Conservation (phyloP, 345 rosid species). For the Syzygium aromaticum region DNA sequence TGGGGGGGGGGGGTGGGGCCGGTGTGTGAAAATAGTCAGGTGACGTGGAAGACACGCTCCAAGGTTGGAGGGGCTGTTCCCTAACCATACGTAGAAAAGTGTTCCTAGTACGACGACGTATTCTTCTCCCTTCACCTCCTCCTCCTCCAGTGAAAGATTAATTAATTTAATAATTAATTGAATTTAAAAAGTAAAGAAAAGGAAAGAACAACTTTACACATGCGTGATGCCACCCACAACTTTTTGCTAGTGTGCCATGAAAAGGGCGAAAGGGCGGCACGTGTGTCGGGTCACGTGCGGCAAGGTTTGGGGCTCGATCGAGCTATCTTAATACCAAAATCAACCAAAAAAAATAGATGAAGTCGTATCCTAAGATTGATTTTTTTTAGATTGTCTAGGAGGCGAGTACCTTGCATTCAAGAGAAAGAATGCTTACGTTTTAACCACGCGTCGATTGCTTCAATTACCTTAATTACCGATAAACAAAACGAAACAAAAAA, state of each 20-base stretch:
- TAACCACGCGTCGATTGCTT: background rate
- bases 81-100: background rate
- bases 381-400: background rate
- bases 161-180: background rate
- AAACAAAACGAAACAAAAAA: no score
- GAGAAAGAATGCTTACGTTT: background rate
- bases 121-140: background rate
- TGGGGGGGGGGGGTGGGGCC: accelerated
- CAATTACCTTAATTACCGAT: background rate
- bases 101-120: background rate
- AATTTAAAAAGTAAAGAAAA: background rate
- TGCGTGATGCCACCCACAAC: background rate
- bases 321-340: background rate
- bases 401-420: background rate
- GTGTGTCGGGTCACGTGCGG: background rate
- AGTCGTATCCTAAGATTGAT: background rate
- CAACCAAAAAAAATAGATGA: background rate
- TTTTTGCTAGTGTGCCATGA: background rate
- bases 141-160: background rate
- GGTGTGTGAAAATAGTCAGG: background rate
- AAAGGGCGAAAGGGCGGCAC: background rate
- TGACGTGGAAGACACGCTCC: slow-evolving; percentile 67
- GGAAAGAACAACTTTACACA: background rate
- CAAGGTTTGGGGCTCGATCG: background rate
- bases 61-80: background rate